Percentiles rank a stretch among this genome's conserved stretches.
These are phyloP conservation scores for Hibiscus syriacus DNA, from an alignment of 345 rosid genomes.

Conservation along the genomic window DNA sequence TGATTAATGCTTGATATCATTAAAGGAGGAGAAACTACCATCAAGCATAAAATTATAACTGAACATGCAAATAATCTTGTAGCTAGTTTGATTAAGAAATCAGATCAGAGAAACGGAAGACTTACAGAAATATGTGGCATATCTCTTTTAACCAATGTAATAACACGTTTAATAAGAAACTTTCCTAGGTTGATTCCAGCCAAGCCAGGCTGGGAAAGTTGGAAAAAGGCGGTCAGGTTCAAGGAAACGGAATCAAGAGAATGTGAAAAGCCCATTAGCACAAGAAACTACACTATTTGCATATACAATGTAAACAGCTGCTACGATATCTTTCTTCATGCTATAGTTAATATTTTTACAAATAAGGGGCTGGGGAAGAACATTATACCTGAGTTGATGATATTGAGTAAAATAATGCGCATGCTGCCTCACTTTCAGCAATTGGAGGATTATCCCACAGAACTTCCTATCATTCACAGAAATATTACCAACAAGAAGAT, in stretches of 20 bases:
- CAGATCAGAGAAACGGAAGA: conserved; percentile 12
- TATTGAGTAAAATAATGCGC: conserved; percentile 92
- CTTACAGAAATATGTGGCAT: conserved; percentile 88
- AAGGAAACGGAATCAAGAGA: not conserved
- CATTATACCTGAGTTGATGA: conserved; percentile 79
- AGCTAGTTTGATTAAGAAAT: not conserved
- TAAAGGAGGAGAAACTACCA: not conserved
- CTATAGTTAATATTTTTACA: not conserved
- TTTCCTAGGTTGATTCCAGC: conserved; percentile 95
- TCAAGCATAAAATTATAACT: not conserved
- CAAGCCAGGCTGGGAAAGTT: conserved; percentile 78
- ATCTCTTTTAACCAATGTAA: conserved; percentile 74
- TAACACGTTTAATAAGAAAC: conserved; percentile 88
- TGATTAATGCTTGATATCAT: not conserved
- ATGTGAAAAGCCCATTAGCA: not conserved
- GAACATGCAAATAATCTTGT: not conserved
- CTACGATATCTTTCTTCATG: not conserved
- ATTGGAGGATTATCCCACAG: conserved; percentile 90
- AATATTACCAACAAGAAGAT: conserved; percentile 3
- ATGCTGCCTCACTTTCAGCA: conserved; percentile 63
- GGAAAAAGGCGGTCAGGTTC: conserved; percentile 16
- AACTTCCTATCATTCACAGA: conserved; percentile 59
- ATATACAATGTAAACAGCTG: not conserved
- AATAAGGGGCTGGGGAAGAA: not conserved
- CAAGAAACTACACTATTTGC: not conserved